Conservation (phyloP, 345 rosid genomes). For the Rhizophora mangle region DNA sequence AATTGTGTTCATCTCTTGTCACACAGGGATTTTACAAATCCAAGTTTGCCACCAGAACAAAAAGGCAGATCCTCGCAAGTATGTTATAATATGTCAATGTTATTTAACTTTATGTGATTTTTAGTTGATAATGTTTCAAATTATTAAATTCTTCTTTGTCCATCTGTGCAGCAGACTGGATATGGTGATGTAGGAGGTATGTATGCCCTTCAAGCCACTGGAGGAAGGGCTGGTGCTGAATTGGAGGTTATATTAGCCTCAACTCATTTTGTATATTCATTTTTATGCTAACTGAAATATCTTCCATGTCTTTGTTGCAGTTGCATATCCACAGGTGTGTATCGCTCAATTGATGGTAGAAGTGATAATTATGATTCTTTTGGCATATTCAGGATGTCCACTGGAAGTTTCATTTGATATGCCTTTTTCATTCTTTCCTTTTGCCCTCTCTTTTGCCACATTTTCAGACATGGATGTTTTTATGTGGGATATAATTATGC, state of each 20-base stretch:
- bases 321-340: conserved; percentile 92
- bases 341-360: conserved; percentile 23
- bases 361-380: conserved; percentile 12
- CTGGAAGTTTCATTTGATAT: no score
- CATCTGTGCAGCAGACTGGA: conserved; percentile 53
- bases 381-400: no score
- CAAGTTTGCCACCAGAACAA: conserved; percentile 88
- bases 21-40: conserved; percentile 87
- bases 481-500: no score
- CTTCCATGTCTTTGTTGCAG: conserved; percentile 44
- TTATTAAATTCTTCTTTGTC: conserved; percentile 12
- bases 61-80: conserved; percentile 89
- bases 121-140: not conserved
- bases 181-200: conserved; percentile 83
- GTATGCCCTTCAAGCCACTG: conserved; percentile 35
- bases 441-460: no score
- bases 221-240: conserved; percentile 28
- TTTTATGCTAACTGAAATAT: conserved; percentile 16
- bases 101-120: not conserved
- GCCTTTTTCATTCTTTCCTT: no score
- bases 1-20: conserved; percentile 9
- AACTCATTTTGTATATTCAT: conserved; percentile 9
- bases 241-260: conserved; percentile 11
- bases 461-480: no score
- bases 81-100: conserved; percentile 20